Conservation (phyloP, 1,139 yeast genomes). For the Diutina sp. region DNA sequence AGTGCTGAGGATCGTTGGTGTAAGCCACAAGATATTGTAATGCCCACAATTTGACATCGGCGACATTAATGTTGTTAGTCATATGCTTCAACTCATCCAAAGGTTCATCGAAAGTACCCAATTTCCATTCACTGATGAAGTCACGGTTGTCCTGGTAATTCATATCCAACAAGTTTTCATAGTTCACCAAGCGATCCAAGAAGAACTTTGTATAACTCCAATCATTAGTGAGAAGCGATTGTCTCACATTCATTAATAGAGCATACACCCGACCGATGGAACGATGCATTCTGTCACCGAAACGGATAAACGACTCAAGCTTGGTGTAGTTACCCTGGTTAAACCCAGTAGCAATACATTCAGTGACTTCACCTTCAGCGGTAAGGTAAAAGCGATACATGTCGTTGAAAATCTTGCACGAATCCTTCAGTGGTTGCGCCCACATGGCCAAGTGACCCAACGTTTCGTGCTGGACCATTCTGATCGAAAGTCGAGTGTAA, state of each 20-base stretch:
- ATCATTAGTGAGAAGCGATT: conserved; percentile 21
- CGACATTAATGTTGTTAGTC: not conserved
- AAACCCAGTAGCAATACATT: conserved; percentile 35
- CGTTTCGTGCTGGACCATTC: conserved; percentile 72
- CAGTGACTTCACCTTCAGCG: conserved; percentile 35
- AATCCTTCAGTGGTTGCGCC: conserved; percentile 14
- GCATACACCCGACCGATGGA: conserved; percentile 26
- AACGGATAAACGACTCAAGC: conserved; percentile 45
- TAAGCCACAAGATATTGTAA: not conserved
- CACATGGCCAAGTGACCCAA: conserved; percentile 43
- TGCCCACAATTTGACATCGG: not conserved
- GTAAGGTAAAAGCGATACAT: conserved; percentile 37
- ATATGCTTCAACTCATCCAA: conserved; percentile 2
- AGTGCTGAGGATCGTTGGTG: not conserved
- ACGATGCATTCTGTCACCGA: conserved; percentile 26
- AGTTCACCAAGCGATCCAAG: not conserved
- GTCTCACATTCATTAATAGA: conserved; percentile 21
- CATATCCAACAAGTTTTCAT: not conserved
- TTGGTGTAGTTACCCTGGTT: conserved; percentile 45
- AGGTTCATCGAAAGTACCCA: conserved; percentile 5
- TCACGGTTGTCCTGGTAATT: conserved; percentile 7
- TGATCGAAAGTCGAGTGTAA: conserved; percentile 46
- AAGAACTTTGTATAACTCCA: not conserved
- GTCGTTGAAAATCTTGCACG: conserved; percentile 15
- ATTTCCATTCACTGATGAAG: conserved; percentile 6